These are phyloP conservation scores for Oxytropis ochrocephala DNA, from an alignment of 306 rosid species.

Conservation along the genomic window DNA sequence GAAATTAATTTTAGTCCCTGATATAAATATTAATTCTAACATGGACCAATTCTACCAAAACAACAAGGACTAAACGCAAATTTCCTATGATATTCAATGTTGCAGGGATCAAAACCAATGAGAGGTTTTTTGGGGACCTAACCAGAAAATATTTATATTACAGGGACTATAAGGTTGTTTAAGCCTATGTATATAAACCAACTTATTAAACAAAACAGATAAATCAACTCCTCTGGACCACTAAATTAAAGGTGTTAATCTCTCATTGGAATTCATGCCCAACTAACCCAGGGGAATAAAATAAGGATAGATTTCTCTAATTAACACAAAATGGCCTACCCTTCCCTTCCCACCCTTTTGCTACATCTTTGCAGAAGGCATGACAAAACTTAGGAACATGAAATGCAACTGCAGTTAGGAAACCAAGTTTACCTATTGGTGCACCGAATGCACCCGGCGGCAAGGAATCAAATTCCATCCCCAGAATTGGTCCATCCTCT, in stretches of 20 bases:
- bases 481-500: conserved; percentile 73
- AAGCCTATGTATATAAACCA: not conserved
- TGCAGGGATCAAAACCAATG: not conserved
- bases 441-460: conserved; percentile 76
- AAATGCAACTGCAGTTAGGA: not conserved
- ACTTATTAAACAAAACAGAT: not conserved
- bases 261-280: not conserved
- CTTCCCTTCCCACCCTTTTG: not conserved
- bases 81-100: not conserved
- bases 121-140: not conserved
- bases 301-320: not conserved
- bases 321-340: not conserved
- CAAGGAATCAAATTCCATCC: conserved; percentile 72
- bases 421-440: conserved; percentile 48
- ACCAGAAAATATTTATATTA: not conserved
- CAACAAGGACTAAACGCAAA: not conserved
- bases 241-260: not conserved
- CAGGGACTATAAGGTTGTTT: not conserved
- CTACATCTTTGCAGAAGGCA: not conserved
- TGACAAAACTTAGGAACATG: not conserved
- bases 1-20: not conserved
- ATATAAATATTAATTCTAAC: not conserved
- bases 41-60: not conserved
- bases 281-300: not conserved
- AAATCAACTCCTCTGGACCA: not conserved